Base-by-base conservation (phyloP, 108 stramenopile species). In the Aurantiochytrium sp. region DNA sequence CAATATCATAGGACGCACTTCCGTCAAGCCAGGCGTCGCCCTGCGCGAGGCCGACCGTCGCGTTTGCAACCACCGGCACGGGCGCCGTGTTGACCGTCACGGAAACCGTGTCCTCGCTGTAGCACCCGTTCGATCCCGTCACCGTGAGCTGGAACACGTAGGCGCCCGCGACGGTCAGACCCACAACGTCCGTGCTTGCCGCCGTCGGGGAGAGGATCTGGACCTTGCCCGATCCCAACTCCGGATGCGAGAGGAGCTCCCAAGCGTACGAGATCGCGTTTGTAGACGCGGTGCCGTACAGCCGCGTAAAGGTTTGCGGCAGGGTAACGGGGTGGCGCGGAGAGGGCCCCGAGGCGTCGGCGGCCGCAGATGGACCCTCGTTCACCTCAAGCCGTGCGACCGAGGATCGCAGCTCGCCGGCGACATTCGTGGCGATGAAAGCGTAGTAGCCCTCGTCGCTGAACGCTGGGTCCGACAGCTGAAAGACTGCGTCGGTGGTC, bases 341-440 rank as follows among this genome's bases (percentile, higher is more conserved):
- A 6, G 73, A 81, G 36, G 45, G 6, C 19, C 73, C 73, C n/a
- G 39, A 6, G 39, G 73, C 73, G 24, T 81, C 73, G 8, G 73
- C 73, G n/a, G 73, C 73, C 45, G 73, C 73, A 4, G 73, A 48
- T 37, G 73, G 73, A 1, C 73, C 73, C 24, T 81, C 73, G 30
- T 81, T 81, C 27, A 81, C 45, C 39, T 81, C 73, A 6, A 81
- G 73, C 19, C 45, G 12, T 1, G 73, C 73, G 1, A 48, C 39
- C n/a, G 12, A 12, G 6, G 73, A 81, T 17, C 73, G 39, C 0
- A 48, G 12, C 10, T 0, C 17, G 6, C 73, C 73, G n/a, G 73
- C 73, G 17, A 81, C 45, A 48, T 81, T 81, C 19, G 73, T 81
- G 15, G 73, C 73, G 45, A 81, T 81, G 73, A 81, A 81, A 19